Evolutionary conservation across 768 basidiomycete genomes (phyloP).

Genomic region (Pleurotus sapidus): DNA sequence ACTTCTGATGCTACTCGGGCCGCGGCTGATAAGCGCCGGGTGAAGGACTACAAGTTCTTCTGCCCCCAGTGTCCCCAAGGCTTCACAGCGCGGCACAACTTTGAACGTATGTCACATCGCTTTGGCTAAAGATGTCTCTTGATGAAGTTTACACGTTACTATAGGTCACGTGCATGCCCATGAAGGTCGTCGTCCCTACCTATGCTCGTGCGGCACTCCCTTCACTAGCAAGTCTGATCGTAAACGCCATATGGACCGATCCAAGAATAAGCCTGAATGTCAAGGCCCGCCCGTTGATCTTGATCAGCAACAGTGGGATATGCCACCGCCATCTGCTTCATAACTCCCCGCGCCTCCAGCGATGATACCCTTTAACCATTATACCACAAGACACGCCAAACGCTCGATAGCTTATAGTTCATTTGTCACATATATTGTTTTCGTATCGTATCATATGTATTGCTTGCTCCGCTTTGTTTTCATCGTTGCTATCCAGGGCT

Average conservation of each 20-base stretch:
- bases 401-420: no score
- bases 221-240: constrained; percentile 7
- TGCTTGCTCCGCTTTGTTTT: no score
- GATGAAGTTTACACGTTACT: not conserved
- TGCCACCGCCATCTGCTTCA: no score
- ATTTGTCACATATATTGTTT: no score
- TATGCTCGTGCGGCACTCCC: not conserved
- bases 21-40: not conserved
- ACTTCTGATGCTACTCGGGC: constrained; percentile 6
- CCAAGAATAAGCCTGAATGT: not conserved
- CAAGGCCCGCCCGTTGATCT: not conserved
- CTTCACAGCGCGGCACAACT: constrained; percentile 1
- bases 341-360: no score
- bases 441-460: no score
- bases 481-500: no score
- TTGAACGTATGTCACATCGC: not conserved
- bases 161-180: constrained; percentile 4
- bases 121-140: not conserved
- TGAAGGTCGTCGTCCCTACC: constrained; percentile 1
- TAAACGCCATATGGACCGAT: constrained; percentile 4
- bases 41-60: constrained; percentile 3
- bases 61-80: not conserved
- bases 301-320: not conserved
- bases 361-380: no score
- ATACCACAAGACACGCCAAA: no score